Conservation (phyloP, 1,139 yeast species). For the Sugiyamaella grinbergsii region DNA sequence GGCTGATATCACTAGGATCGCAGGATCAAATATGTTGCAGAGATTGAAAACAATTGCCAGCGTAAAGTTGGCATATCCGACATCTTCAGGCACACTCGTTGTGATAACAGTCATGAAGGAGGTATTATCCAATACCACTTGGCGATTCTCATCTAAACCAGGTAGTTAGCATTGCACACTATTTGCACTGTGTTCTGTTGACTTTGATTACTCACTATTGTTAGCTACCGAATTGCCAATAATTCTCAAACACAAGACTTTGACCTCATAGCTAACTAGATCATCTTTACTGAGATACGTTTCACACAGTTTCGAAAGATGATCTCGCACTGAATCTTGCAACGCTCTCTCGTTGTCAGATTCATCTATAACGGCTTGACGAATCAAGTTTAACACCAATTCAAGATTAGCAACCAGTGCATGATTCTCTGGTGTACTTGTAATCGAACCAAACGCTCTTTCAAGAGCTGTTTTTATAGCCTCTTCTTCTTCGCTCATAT, state of each 20-base stretch:
- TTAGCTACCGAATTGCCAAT: conserved; percentile 32
- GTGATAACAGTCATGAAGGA: conserved; percentile 4
- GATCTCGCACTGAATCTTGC: neutral
- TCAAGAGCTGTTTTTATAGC: conserved; percentile 1
- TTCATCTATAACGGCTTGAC: conserved; percentile 1
- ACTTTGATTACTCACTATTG: conserved; percentile 22
- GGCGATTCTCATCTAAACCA: conserved; percentile 11
- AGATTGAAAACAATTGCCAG: conserved; percentile 20
- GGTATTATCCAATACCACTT: neutral
- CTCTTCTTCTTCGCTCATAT: neutral
- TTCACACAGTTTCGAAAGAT: conserved; percentile 6
- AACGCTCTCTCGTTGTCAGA: neutral
- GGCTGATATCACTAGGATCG: neutral
- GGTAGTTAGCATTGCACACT: neutral
- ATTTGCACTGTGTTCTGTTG: neutral
- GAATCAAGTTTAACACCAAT: conserved; percentile 3
- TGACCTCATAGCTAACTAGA: neutral
- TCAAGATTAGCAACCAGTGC: neutral
- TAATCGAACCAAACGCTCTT: neutral
- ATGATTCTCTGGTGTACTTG: neutral
- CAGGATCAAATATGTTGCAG: conserved; percentile 17
- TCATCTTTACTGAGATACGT: neutral
- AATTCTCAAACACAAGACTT: conserved; percentile 22
- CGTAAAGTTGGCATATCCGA: neutral
- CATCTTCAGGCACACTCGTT: neutral